Base-by-base conservation (phyloP, 768 basidiomycete genomes). In the Mycena belliarum region DNA sequence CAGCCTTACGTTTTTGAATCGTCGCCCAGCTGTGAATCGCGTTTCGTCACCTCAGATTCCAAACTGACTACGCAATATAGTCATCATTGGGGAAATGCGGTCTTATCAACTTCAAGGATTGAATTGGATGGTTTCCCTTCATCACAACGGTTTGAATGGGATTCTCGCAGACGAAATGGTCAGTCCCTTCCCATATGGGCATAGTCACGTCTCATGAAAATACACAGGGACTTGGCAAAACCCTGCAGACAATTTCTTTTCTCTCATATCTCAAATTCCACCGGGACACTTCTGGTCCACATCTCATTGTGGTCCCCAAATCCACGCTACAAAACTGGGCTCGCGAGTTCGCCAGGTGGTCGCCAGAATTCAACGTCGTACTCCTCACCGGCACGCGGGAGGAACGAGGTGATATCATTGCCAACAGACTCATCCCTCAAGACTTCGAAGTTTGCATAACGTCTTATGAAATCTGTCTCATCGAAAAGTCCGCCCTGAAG, bases 151-250 rank as follows among this genome's bases (percentile, higher is more conserved):
- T 42, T 79, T 98, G 60, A 98, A 98, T 60, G 95, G 96, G 47
- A 98, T 98, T 56, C 84, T 98, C 9, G 95, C 96, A 0, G 96
- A 99, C 65, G 96, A 98, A 74, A 98, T 98, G 96, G 81, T 85
- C 63, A 14, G 72, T 64, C 20, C 56, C 29, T 66, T 44, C 10
- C 25, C 10, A 24, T 44, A n/a, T 28, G 7, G 16, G 15, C 26
- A 7, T 37, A 43, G 15, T 23, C 25, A 11, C 58, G 50, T 54
- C 60, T 63, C n/a, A 52, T 25, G 32, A 42, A n/a, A n/a, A 20
- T 21, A 23, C 29, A 23, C 68, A 94, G 93, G 95, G 95, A 73
- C 86, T 99, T 26, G 95, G 97, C 14, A 99, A 99, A 81, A 99
- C 97, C 0, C 82, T 98, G 0, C 97, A 99, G 76, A 98, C 96